Conservation (phyloP, 2,329 filamentous ascomycete genomes). For the Fusarium coffeatum region DNA sequence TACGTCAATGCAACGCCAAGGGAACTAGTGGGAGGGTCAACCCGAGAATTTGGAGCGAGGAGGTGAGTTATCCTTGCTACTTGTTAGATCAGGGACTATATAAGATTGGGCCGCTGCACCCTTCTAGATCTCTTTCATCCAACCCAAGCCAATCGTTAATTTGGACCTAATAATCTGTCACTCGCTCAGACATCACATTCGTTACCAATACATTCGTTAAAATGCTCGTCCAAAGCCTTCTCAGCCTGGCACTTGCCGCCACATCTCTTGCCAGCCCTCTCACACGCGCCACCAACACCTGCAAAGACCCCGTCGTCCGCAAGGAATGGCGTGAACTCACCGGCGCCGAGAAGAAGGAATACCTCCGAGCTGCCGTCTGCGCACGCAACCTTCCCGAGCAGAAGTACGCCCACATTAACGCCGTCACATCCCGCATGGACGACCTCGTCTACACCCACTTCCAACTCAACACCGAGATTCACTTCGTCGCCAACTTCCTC, state of each 20-base stretch:
- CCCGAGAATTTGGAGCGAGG: not conserved
- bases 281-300: not conserved
- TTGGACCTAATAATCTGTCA: not conserved
- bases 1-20: not conserved
- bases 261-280: not conserved
- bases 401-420: not conserved
- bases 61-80: not conserved
- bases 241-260: slow-evolving; percentile 7
- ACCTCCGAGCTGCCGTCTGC: slow-evolving; percentile 22
- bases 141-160: not conserved
- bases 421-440: slow-evolving; percentile 5
- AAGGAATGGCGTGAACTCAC: slow-evolving; percentile 32
- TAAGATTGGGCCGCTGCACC: not conserved
- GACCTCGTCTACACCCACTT: slow-evolving; percentile 19
- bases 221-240: slow-evolving; percentile 9
- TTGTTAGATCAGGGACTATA: not conserved
- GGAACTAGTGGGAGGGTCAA: not conserved
- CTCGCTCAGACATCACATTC: slow-evolving; percentile 13
- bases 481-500: slow-evolving; percentile 22
- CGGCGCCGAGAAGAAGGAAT: slow-evolving; percentile 6
- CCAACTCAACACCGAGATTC: not conserved
- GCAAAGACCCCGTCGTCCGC: slow-evolving; percentile 3
- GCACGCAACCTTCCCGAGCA: slow-evolving; percentile 15
- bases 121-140: not conserved
- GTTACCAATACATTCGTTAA: slow-evolving; percentile 1